phyloP scores from a whole-genome alignment of 1,139 yeast species.

The Kurtzmaniella quercitrusa region DNA sequence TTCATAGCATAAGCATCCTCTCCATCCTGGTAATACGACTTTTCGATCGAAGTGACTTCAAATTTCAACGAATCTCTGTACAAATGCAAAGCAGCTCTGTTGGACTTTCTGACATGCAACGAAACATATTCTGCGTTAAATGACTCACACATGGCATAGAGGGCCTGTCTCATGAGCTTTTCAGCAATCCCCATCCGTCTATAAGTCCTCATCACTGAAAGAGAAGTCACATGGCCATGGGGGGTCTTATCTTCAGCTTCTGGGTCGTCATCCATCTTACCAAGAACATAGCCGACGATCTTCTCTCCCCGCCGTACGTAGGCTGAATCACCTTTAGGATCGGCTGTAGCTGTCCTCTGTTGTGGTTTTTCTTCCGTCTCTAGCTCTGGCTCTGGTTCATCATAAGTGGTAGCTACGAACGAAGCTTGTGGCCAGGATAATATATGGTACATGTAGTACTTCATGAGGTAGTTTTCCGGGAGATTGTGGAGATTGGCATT shows the following conservation, averaged over 20 bases:
- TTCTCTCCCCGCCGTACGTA: slow-evolving; percentile 67
- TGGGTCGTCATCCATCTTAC: slow-evolving; percentile 95
- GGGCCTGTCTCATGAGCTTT: slow-evolving; percentile 83
- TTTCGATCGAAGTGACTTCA: slow-evolving; percentile 77
- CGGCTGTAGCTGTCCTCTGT: slow-evolving; percentile 15
- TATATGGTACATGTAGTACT: slow-evolving; percentile 90
- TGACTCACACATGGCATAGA: slow-evolving; percentile 73
- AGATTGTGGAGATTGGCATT: slow-evolving; percentile 88
- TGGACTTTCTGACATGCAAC: slow-evolving; percentile 89
- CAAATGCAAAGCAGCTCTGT: slow-evolving; percentile 89
- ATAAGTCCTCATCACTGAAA: slow-evolving; percentile 93
- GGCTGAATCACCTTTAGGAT: slow-evolving; percentile 50
- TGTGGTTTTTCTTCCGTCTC: not conserved
- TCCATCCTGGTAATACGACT: slow-evolving; percentile 89
- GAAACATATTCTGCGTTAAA: slow-evolving; percentile 83
- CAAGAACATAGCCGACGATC: slow-evolving; percentile 89
- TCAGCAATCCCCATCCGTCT: slow-evolving; percentile 95
- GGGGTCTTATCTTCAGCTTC: slow-evolving; percentile 68
- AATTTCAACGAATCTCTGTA: slow-evolving; percentile 84
- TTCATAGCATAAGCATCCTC: slow-evolving; percentile 99
- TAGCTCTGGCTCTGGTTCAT: slow-evolving; percentile 21
- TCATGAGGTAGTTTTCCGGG: slow-evolving; percentile 91
- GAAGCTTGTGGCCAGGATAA: slow-evolving; percentile 98
- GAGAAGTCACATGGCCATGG: slow-evolving; percentile 91
- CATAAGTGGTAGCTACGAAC: slow-evolving; percentile 83